Base-by-base conservation (phyloP, 805 yeast genomes). In the Wickerhamiella brachini region DNA sequence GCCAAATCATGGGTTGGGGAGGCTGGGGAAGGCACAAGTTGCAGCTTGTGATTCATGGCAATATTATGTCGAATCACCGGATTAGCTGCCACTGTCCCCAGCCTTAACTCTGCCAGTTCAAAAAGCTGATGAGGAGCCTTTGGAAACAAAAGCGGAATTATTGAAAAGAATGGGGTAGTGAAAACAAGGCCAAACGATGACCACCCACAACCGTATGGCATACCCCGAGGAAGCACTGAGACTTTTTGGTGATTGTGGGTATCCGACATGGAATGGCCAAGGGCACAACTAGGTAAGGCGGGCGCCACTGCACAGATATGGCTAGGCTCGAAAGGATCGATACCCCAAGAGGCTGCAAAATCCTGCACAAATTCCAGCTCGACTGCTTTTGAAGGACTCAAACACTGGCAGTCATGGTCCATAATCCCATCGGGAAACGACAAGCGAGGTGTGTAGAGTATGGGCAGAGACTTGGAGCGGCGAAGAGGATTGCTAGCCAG, bases 41-140 rank as follows among this genome's bases (percentile, higher is more conserved):
- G 95, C 53, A 89, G 71, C 62, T 85, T 85, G 17, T 96, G 94
- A 68, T 89, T 96, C 63, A 89, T 89, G 13, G 87, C 73, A 50
- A 90, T 85, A 65, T 90, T 97, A 66, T 89, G 97, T 56, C 97
- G 77, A 51, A 89, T 71, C 65, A 87, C 95, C 3, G 95, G 95
- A 67, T 89, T 89, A 62, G 85, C 85, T 58, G 89, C 73, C 49
- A 90, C 89, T 62, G 87, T 95, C 55, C 84, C 84, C 45, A 89
- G 68, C 61, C 89, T 97, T 53, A 89, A 84, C 64, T 87, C 96
- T 58, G 82, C 80, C 57, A 89, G 73, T 31, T 87, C 79, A 61
- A 81, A 88, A 47, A 85, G 68, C 66, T 84, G 85, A 46, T 85
- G 85, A 1, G 96, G 96, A 20, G 49, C 42, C 10, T 21, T 10